A percentile compares a stretch with the other conserved stretches of the same genome.
Evolutionary conservation across 352 stramenopile species (phyloP).

Genomic region (Pythium pectinolyticum): DNA sequence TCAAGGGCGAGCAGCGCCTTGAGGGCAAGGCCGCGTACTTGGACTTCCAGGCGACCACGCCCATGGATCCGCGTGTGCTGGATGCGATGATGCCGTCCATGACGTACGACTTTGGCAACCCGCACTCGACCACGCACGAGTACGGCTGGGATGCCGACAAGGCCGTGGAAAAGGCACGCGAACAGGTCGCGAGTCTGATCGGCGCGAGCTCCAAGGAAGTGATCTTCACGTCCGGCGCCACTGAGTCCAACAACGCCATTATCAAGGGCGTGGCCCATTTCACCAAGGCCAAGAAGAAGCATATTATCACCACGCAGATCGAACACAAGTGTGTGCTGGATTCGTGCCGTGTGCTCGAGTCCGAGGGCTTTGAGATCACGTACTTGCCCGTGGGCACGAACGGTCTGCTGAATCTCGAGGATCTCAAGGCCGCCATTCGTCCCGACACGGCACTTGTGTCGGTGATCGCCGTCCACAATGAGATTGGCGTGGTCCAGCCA

Average conservation of each 20-base stretch:
- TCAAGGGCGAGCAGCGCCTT: constrained; percentile 64
- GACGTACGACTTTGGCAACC: constrained; percentile 97
- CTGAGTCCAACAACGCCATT: constrained; percentile 98
- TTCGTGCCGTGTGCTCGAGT: constrained; percentile 95
- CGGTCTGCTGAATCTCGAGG: constrained; percentile 94
- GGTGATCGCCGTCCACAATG: constrained; percentile 99
- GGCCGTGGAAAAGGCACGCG: constrained; percentile 91
- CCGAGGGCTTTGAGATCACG: constrained; percentile 97
- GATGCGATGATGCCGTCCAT: constrained; percentile 99
- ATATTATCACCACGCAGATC: constrained; percentile 99
- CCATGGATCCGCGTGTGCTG: constrained; percentile 97
- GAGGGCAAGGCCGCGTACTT: constrained; percentile 91
- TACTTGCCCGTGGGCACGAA: constrained; percentile 94
- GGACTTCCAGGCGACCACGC: constrained; percentile 97
- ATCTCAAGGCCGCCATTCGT: constrained; percentile 93
- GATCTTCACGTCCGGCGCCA: constrained; percentile 99
- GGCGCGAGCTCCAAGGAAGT: constrained; percentile 97
- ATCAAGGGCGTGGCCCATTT: constrained; percentile 98
- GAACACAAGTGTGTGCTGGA: constrained; percentile 98
- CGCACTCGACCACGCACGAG: constrained; percentile 98
- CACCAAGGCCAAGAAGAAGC: constrained; percentile 94
- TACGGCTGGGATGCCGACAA: constrained; percentile 98
- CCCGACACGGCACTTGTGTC: constrained; percentile 96
- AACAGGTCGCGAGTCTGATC: constrained; percentile 92
- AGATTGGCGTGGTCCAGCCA: constrained; percentile 99